A percentile compares a stretch with the other conserved stretches of the same genome.
These are phyloP conservation scores for Phytophthora boehmeriae DNA, from an alignment of 352 stramenopile genomes.

Conservation along the genomic window DNA sequence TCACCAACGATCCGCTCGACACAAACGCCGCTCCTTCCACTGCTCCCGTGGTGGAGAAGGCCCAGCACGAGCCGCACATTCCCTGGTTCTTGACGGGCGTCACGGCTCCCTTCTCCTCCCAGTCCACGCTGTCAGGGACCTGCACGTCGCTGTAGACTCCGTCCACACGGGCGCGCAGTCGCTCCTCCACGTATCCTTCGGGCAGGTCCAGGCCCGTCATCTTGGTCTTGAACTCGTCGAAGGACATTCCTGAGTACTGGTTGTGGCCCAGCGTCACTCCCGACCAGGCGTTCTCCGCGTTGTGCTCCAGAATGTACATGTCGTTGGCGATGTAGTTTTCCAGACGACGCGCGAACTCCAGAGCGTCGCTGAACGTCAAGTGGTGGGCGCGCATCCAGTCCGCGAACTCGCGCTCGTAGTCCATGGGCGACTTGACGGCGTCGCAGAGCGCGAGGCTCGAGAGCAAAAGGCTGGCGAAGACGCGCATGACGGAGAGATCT, in stretches of 20 bases:
- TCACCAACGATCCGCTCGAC: conserved; percentile 89
- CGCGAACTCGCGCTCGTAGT: conserved; percentile 83
- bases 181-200: conserved; percentile 66
- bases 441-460: conserved; percentile 35
- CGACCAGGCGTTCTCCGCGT: conserved; percentile 66
- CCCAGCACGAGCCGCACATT: conserved; percentile 96
- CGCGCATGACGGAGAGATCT: no score
- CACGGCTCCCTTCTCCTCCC: conserved; percentile 92
- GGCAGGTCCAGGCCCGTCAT: conserved; percentile 64
- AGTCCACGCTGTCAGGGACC: conserved; percentile 92
- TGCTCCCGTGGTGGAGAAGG: conserved; percentile 96
- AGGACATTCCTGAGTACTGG: conserved; percentile 91
- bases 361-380: conserved; percentile 58
- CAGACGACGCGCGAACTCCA: conserved; percentile 73
- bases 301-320: conserved; percentile 89
- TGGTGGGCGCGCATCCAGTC: conserved; percentile 61
- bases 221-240: conserved; percentile 93
- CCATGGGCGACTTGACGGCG: conserved; percentile 56
- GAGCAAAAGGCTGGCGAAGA: conserved; percentile 24
- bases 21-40: conserved; percentile 98
- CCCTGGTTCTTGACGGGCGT: conserved; percentile 94
- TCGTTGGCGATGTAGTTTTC: conserved; percentile 87
- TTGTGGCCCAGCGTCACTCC: conserved; percentile 75
- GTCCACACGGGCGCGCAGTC: conserved; percentile 46
- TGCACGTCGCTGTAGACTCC: conserved; percentile 36